A percentile compares a stretch with the other conserved stretches of the same genome.
These are phyloP conservation scores for Aureobasidium mangrovei DNA, from an alignment of 2,329 filamentous ascomycete species.

Conservation along the genomic window DNA sequence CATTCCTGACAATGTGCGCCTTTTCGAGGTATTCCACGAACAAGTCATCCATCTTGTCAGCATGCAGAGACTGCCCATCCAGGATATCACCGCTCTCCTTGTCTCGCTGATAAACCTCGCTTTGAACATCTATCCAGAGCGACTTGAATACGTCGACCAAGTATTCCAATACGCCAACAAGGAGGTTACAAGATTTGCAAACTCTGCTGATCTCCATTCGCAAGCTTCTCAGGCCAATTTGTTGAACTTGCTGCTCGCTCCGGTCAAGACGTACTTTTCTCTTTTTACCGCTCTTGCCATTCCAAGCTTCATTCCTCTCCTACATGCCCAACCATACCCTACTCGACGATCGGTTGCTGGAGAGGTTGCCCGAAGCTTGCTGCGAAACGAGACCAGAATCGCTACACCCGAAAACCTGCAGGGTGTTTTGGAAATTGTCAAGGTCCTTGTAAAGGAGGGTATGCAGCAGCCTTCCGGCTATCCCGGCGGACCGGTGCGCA, in stretches of 20 bases:
- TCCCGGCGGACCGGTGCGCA: constrained; percentile 63
- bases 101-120: constrained; percentile 92
- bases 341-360: constrained; percentile 85
- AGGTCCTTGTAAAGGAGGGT: constrained; percentile 89
- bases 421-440: constrained; percentile 78
- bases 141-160: constrained; percentile 90
- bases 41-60: constrained; percentile 92
- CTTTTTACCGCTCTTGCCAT: constrained; percentile 94
- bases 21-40: constrained; percentile 96
- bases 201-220: constrained; percentile 92
- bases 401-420: constrained; percentile 71
- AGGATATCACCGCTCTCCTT: constrained; percentile 86
- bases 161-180: constrained; percentile 78
- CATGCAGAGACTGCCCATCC: constrained; percentile 80
- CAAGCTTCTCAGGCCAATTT: constrained; percentile 80
- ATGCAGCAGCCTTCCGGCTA: constrained; percentile 73
- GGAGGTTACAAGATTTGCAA: constrained; percentile 81
- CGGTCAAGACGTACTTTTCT: constrained; percentile 80
- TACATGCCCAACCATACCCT: constrained; percentile 85
- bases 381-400: constrained; percentile 74
- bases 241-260: constrained; percentile 80
- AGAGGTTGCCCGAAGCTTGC: constrained; percentile 73
- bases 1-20: constrained; percentile 69
- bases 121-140: constrained; percentile 88
- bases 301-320: constrained; percentile 82